Conservation (phyloP, 352 stramenopile species). For the Phytophthora sojae region DNA sequence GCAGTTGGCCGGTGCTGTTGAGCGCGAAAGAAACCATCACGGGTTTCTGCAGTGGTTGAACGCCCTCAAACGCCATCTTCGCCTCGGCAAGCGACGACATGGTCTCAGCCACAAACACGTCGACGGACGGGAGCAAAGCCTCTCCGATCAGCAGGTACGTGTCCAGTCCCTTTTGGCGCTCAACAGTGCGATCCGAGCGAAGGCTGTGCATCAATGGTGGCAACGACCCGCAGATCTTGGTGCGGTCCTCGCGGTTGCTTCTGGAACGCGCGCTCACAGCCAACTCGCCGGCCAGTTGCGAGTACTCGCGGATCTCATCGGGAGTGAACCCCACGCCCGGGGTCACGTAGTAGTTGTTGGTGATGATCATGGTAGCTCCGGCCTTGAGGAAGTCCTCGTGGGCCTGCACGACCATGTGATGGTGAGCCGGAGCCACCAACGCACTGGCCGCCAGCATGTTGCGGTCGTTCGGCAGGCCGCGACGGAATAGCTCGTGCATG, state of each 20-base stretch:
- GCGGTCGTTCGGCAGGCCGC: constrained; percentile 87
- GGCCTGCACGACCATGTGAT: constrained; percentile 72
- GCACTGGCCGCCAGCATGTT: constrained; percentile 92
- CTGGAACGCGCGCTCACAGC: constrained; percentile 54
- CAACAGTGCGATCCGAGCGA: constrained; percentile 88
- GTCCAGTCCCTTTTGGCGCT: constrained; percentile 69
- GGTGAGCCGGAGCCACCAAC: constrained; percentile 69
- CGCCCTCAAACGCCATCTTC: constrained; percentile 80
- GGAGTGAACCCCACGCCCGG: constrained; percentile 85
- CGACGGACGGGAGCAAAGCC: constrained; percentile 79
- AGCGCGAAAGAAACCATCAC: constrained; percentile 91
- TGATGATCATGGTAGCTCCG: constrained; percentile 85
- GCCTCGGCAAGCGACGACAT: constrained; percentile 92
- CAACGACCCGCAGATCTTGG: constrained; percentile 86
- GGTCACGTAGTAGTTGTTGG: constrained; percentile 91
- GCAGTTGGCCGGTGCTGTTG: constrained; percentile 69
- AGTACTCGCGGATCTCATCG: constrained; percentile 78
- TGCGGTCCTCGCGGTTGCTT: constrained; percentile 33
- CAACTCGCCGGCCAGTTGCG: constrained; percentile 66
- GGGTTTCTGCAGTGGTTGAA: constrained; percentile 67
- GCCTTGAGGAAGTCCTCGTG: constrained; percentile 82
- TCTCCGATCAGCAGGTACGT: constrained; percentile 81
- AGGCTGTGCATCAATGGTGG: constrained; percentile 92
- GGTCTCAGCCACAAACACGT: constrained; percentile 89
- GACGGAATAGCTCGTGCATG: constrained; percentile 90